Base-by-base conservation (phyloP, 2,329 filamentous ascomycete genomes). In the Arthrobotrys iridis region DNA sequence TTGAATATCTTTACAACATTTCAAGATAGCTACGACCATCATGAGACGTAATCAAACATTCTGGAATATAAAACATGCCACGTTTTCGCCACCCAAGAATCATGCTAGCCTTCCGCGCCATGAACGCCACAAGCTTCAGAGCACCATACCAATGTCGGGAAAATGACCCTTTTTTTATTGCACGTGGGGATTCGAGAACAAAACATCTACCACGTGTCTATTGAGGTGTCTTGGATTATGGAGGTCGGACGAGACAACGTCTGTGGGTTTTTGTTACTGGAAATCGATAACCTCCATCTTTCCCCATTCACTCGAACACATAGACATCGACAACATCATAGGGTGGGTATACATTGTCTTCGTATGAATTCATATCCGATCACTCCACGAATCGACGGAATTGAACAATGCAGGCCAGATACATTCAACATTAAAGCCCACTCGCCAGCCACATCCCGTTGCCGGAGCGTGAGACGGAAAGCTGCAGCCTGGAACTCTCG, bases 351-450 rank as follows among this genome's bases (percentile, higher is more conserved):
- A 52, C 46, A 26, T 52, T 52, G 28, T 13, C 45, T 33, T 52
- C 24, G 46, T 28, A 52, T 33, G 22, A 7, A 7, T 30, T 11
- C 28, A 52, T 8, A 35, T 1, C 15, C 22, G 22, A 8, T 18
- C 8, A 22, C 30, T 37, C 50, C 50, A 55, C n/a, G 6, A 52
- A 55, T 55, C 50, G 50, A 55, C 50, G 50, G 50, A 55, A 55
- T 30, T 22, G 50, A 55, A 24, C 10, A 13, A 20, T 22, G 50
- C 50, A 37, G 50, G 30, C 18, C 50, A 37, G 50, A 55, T 55
- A 55, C 22, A 55, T 55, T 8, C 6, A n/a, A 40, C n/a, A n/a
- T n/a, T n/a, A n/a, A n/a, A n/a, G n/a, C n/a, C n/a, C n/a, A n/a
- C n/a, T n/a, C n/a, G n/a, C n/a, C n/a, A n/a, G n/a, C n/a, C n/a